Conservation (phyloP, 306 rosid species). For the Carpinus fangiana region DNA sequence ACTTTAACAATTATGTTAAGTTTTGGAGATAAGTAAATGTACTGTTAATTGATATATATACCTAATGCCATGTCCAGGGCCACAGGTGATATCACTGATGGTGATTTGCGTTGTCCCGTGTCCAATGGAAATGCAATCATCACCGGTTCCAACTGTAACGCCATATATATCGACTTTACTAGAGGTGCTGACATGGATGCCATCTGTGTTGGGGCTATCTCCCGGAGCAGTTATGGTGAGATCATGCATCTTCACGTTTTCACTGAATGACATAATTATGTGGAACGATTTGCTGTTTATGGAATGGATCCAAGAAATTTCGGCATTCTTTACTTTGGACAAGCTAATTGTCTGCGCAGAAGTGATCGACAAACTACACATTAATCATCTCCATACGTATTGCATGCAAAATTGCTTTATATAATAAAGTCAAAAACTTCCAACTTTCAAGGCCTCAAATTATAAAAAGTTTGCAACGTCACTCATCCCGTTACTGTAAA, state of each 20-base stretch:
- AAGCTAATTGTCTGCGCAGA: conserved; percentile 55
- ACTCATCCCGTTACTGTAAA: too few relatives aligned
- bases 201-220: conserved; percentile 78
- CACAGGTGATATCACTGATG: conserved; percentile 48
- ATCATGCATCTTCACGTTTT: conserved; percentile 28
- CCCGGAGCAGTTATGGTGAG: conserved; percentile 48
- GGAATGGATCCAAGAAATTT: conserved; percentile 44
- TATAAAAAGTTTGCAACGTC: too few relatives aligned
- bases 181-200: conserved; percentile 53
- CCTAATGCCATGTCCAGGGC: conserved; percentile 84
- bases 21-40: too few relatives aligned
- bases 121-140: conserved; percentile 72
- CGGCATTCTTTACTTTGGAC: conserved; percentile 28
- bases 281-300: conserved; percentile 64
- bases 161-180: conserved; percentile 19
- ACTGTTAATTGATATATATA: background rate
- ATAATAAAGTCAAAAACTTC: too few relatives aligned
- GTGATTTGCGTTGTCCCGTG: conserved; percentile 27
- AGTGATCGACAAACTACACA: background rate
- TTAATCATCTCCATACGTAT: background rate
- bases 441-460: too few relatives aligned
- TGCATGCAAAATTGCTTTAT: too few relatives aligned
- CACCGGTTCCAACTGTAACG: conserved; percentile 62
- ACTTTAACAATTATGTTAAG: too few relatives aligned
- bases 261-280: background rate